Base-by-base conservation (phyloP, 129 eudicot species). In the Chrysanthemum lavandulifolium region DNA sequence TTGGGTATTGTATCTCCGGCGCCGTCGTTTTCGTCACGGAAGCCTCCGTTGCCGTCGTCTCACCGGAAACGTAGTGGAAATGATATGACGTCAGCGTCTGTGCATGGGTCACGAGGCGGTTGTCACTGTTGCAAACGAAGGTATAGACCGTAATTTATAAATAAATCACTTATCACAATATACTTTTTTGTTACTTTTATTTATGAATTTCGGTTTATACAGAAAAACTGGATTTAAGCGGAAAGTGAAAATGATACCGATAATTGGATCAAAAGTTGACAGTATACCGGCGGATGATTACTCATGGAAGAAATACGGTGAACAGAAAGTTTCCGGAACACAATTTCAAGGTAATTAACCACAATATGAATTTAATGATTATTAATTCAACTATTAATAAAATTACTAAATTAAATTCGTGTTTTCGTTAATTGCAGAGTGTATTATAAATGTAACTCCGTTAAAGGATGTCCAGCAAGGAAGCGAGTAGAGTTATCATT, bases 291-390 rank as follows among this genome's bases (percentile, higher is more conserved):
- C 87, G 6, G 97, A 92, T 49, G 85, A 86, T 78, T 92, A 75
- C 74, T 86, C 97, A 4, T 92, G 97, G 97, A 86, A 86, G 75
- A 92, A 92, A 57, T 89, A 89, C 71, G 97, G 96, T 43, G 91
- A 91, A 67, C 88, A 91, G 82, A 82, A 88, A 23, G 80, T 86
- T 82, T 80, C 84, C 31, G 94, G 94, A 61, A 81, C 94, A 1
- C 89, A 76, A 2, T 86, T 83, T 68, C 96, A 50, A 80, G 96
- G 97, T 88, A 84, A 62, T 49, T 56, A 61, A 18, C 53, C 11
- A 21, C 2, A 48, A 4, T 1, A 48, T 51, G 54, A 14, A 40
- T 54, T 12, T 14, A 9, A 21, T 2, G 57, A 47, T 58, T 27
- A 19, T 18, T 13, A 6, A n/a, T n/a, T n/a, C n/a, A n/a, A n/a